Base-by-base conservation (phyloP, 345 rosid species). In the Corchorus capsularis region DNA sequence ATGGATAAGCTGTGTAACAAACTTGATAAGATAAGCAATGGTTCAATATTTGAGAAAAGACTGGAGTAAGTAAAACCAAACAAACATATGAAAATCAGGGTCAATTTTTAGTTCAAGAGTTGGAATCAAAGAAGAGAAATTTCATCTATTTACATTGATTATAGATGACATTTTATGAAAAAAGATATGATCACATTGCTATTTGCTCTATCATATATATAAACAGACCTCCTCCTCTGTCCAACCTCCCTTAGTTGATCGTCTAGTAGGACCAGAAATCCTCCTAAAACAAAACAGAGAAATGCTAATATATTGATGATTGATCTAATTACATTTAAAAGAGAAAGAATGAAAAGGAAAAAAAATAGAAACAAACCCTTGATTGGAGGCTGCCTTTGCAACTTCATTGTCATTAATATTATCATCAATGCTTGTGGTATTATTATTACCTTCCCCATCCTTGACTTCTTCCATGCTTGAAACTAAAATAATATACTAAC, bases 161-260 rank as follows among this genome's bases (percentile, higher is more conserved):
- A 59, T 4, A 3, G n/a, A 59, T 22, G 32, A 20, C 37, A 60
- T 62, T 0, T 2, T 8, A 59, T 35, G 12, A 27, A 61, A 61
- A 61, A 35, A 20, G 16, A 61, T 10, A 27, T 27, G 34, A 35
- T 15, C 61, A 56, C 61, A 56, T 8, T 2, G 13, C 0, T 17
- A 17, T 45, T 19, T 13, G 17, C 43, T n/a, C 19, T 22, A 45
- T 5, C 35, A 49, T n/a, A 22, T 35, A 27, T 27, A 27, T 27
- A 27, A 0, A 79, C 80, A 52, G 15, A 86, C 86, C 89, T 86
- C 86, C 75, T 79, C 77, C 67, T 77, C 73, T 19, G 85, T 83
- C 89, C 88, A 86, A 32, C 83, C 86, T 73, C 85, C 86, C 71
- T 71, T 79, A 0, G 76, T 73, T 73, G 79, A 81, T 53, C 74